These are phyloP conservation scores for Trametes hirsuta DNA, from an alignment of 1,284 basidiomycete species.

Conservation along the genomic window DNA sequence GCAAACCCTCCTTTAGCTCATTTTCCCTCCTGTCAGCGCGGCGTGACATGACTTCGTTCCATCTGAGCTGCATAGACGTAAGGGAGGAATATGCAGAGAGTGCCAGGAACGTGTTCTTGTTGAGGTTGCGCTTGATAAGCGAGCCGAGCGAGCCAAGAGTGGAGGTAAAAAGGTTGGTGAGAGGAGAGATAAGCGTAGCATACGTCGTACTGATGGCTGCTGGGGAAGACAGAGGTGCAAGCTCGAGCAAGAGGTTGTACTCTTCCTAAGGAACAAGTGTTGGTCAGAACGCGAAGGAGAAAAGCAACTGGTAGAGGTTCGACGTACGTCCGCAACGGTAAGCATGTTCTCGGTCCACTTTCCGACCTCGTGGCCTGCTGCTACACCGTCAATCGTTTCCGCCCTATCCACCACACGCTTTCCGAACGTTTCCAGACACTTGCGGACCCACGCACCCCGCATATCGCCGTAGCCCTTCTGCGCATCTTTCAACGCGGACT, in stretches of 20 bases:
- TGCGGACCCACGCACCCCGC: slow-evolving; percentile 74
- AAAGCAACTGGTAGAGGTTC: no score
- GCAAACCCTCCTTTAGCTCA: slow-evolving; percentile 70
- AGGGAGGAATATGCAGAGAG: slow-evolving; percentile 67
- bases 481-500: slow-evolving; percentile 68
- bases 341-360: slow-evolving; percentile 67
- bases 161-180: slow-evolving; percentile 62
- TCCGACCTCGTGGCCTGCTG: slow-evolving; percentile 68
- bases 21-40: slow-evolving; percentile 56
- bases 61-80: slow-evolving; percentile 55
- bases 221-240: slow-evolving; percentile 58
- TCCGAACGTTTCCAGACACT: slow-evolving; percentile 70
- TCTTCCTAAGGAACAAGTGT: slow-evolving; percentile 49
- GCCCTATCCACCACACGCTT: slow-evolving; percentile 68
- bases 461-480: slow-evolving; percentile 83
- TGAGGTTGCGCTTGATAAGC: slow-evolving; percentile 80
- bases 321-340: slow-evolving; percentile 61
- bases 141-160: slow-evolving; percentile 65
- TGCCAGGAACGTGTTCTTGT: slow-evolving; percentile 83
- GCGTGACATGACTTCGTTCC: slow-evolving; percentile 65
- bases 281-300: no score
- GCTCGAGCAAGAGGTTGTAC: slow-evolving; percentile 60
- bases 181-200: slow-evolving; percentile 60
- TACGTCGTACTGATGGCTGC: slow-evolving; percentile 58
- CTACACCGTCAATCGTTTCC: slow-evolving; percentile 64